Conservation (phyloP, 805 yeast genomes). For the Brettanomyces sp. region DNA sequence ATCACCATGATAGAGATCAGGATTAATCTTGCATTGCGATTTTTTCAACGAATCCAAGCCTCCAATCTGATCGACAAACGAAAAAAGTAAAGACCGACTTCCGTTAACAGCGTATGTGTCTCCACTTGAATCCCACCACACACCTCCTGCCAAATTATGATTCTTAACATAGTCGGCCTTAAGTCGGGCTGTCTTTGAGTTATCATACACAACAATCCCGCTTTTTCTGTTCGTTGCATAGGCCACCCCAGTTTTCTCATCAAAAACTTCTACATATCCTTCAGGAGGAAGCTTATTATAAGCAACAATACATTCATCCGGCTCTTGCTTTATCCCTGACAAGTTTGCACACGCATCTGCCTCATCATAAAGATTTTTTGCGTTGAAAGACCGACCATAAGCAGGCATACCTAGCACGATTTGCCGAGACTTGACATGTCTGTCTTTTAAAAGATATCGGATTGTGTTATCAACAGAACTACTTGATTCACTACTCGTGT, state of each 20-base stretch:
- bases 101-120: constrained; percentile 32
- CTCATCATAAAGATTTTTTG: constrained; percentile 5
- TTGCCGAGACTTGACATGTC: constrained; percentile 25
- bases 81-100: constrained; percentile 32
- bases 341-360: constrained; percentile 16
- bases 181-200: constrained; percentile 33
- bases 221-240: constrained; percentile 31
- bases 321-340: constrained; percentile 4
- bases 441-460: constrained; percentile 18
- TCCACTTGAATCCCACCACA: constrained; percentile 94
- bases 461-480: constrained; percentile 35
- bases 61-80: constrained; percentile 34
- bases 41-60: constrained; percentile 7
- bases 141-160: constrained; percentile 63
- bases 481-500: constrained; percentile 10
- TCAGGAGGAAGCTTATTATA: constrained; percentile 17
- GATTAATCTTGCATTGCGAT: background rate
- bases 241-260: constrained; percentile 43
- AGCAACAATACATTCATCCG: constrained; percentile 14
- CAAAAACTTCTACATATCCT: constrained; percentile 37
- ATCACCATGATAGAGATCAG: constrained; percentile 1
- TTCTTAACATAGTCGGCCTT: constrained; percentile 54
- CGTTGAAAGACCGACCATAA: constrained; percentile 47
- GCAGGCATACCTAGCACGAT: constrained; percentile 79
- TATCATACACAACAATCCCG: constrained; percentile 60